Evolutionary conservation across 2,329 filamentous ascomycete species (phyloP).

Genomic region (Claviceps capensis): DNA sequence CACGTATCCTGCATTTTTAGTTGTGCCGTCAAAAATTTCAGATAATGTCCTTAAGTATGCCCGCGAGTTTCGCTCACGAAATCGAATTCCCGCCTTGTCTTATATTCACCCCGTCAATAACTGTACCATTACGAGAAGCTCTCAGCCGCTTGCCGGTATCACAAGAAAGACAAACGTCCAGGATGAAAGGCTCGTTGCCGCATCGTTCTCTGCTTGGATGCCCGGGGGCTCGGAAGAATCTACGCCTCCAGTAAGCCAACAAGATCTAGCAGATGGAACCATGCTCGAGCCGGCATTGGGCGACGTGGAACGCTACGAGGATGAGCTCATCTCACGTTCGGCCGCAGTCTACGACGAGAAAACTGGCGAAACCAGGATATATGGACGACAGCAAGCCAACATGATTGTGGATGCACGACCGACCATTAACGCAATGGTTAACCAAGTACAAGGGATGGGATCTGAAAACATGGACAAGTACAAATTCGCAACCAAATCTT

Average conservation of each 20-base stretch:
- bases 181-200: slow-evolving; percentile 83
- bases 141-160: slow-evolving; percentile 80
- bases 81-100: slow-evolving; percentile 75
- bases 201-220: slow-evolving; percentile 56
- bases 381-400: slow-evolving; percentile 86
- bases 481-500: slow-evolving; percentile 78
- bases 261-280: slow-evolving; percentile 27
- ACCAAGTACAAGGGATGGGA: slow-evolving; percentile 83
- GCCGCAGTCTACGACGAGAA: slow-evolving; percentile 38
- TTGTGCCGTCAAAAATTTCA: slow-evolving; percentile 81
- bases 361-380: slow-evolving; percentile 52
- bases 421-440: slow-evolving; percentile 85
- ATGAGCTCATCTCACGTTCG: slow-evolving; percentile 42
- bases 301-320: slow-evolving; percentile 53
- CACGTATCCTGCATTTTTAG: slow-evolving; percentile 77
- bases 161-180: slow-evolving; percentile 83
- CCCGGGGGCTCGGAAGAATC: slow-evolving; percentile 19
- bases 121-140: slow-evolving; percentile 89
- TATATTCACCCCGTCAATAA: slow-evolving; percentile 97
- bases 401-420: slow-evolving; percentile 92
- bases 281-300: slow-evolving; percentile 35
- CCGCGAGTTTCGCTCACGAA: slow-evolving; percentile 73
- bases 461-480: slow-evolving; percentile 99
- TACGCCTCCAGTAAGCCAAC: slow-evolving; percentile 31
- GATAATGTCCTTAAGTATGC: slow-evolving; percentile 95